Conservation (phyloP, 352 stramenopile species). For the Chrysophaeum taylorii region DNA sequence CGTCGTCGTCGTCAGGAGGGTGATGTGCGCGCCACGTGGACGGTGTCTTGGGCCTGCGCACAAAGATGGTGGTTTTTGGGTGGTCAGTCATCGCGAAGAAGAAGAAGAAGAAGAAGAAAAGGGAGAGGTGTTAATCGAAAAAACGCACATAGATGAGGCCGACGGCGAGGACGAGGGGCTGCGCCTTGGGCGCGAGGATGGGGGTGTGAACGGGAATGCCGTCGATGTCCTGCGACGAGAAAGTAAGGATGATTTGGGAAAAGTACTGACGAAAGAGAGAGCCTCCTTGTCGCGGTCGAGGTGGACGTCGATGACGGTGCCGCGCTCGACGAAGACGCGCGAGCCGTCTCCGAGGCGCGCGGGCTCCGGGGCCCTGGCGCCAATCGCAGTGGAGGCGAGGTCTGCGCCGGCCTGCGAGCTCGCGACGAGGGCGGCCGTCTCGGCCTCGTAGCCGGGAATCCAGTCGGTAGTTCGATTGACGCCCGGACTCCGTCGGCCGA, state of each 20-base stretch:
- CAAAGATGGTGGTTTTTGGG: not conserved
- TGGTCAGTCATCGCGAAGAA: not conserved
- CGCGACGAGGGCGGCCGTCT: not conserved
- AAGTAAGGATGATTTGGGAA: not conserved
- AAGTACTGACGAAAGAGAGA: not conserved
- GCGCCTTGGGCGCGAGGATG: not conserved
- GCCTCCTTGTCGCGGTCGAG: not conserved
- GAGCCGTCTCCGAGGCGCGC: not conserved
- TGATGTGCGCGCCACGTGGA: not conserved
- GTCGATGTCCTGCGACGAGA: not conserved
- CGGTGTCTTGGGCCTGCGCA: not conserved
- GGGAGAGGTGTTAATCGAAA: not conserved
- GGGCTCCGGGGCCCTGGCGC: not conserved
- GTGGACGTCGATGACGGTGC: not conserved
- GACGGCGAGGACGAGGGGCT: not conserved
- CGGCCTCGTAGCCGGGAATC: not conserved
- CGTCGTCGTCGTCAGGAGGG: no score
- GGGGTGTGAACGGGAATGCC: not conserved
- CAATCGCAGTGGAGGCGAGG: not conserved
- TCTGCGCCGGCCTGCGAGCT: not conserved
- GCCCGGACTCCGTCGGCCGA: not conserved
- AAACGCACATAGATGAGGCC: not conserved
- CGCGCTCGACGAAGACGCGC: not conserved
- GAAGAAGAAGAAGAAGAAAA: not conserved
- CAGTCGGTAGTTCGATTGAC: constrained; percentile 1